Percentiles rank a stretch among this genome's conserved stretches.
These are phyloP conservation scores for Sphenostylis stenocarpa DNA, from an alignment of 306 rosid species.

Conservation along the genomic window DNA sequence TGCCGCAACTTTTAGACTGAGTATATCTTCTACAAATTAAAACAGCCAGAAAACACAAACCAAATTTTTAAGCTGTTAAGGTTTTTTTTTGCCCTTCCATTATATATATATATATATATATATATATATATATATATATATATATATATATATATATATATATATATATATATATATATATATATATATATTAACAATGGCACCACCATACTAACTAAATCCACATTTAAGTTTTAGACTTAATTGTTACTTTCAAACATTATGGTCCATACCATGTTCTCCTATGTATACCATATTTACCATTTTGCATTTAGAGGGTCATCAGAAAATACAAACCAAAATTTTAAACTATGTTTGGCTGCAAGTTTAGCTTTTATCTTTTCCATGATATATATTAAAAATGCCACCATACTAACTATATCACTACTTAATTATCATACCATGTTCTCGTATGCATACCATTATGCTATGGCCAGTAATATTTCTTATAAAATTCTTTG, in stretches of 20 bases:
- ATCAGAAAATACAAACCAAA: not conserved
- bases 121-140: too few species aligned
- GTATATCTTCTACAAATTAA: constrained; percentile 16
- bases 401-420: not conserved
- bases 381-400: not conserved
- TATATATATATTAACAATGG: too few species aligned
- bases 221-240: too few species aligned
- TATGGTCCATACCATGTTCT: too few species aligned
- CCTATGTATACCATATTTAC: too few species aligned
- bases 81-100: not conserved
- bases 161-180: too few species aligned
- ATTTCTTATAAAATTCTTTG: not conserved
- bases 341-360: not conserved
- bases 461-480: not conserved
- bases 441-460: not conserved
- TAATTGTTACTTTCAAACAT: too few species aligned
- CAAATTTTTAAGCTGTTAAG: constrained; percentile 3
- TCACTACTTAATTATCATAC: not conserved
- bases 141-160: too few species aligned
- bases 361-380: constrained; percentile 1
- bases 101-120: too few species aligned
- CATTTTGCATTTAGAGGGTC: too few species aligned
- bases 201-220: too few species aligned
- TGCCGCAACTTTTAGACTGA: not conserved
- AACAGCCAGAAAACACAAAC: constrained; percentile 8